phyloP scores from a whole-genome alignment of 306 rosid genomes.

The Biancaea sappan region DNA sequence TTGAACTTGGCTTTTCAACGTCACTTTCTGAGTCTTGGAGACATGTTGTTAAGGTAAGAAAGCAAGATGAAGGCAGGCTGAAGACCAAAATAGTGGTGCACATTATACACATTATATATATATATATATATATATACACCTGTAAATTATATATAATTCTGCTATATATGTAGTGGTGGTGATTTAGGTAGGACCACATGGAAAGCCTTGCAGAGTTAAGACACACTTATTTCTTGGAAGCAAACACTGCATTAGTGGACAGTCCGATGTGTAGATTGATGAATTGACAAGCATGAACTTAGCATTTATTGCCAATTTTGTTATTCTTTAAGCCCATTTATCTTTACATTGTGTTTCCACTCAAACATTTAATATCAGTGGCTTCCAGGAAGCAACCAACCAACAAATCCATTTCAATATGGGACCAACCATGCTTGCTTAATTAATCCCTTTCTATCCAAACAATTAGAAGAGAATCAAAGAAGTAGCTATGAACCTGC shows the following conservation, averaged over 20 bases:
- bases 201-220: constrained; percentile 27
- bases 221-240: constrained; percentile 32
- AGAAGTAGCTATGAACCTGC: too few relatives aligned
- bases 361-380: constrained; percentile 36
- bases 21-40: constrained; percentile 37
- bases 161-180: constrained; percentile 38
- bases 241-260: constrained; percentile 26
- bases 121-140: too few relatives aligned
- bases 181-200: constrained; percentile 55
- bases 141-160: constrained; percentile 26
- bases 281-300: constrained; percentile 30
- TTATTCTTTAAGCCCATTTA: constrained; percentile 13
- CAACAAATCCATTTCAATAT: constrained; percentile 40
- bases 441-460: constrained; percentile 4
- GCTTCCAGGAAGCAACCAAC: constrained; percentile 24
- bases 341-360: constrained; percentile 24
- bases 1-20: constrained; percentile 27
- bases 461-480: constrained; percentile 6
- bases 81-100: constrained; percentile 39
- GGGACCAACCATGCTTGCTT: constrained; percentile 36
- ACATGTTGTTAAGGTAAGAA: constrained; percentile 44
- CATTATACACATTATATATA: too few relatives aligned
- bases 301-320: constrained; percentile 30
- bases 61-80: constrained; percentile 30
- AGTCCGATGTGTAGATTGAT: constrained; percentile 31